Evolutionary conservation across 352 stramenopile genomes (phyloP).

Genomic region (Phytophthora hibernalis): DNA sequence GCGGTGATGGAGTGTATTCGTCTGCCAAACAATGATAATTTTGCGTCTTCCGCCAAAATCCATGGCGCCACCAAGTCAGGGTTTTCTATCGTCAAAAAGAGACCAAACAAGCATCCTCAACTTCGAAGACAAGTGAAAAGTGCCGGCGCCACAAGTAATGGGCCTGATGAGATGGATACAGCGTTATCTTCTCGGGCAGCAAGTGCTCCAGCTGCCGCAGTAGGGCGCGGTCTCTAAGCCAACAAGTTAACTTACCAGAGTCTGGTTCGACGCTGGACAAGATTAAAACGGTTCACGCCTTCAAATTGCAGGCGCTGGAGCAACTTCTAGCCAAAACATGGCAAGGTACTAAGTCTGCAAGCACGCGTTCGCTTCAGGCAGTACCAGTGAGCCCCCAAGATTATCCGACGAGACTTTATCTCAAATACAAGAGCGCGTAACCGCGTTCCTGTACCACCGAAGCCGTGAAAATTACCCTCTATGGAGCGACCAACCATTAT

Average conservation of each 20-base stretch:
- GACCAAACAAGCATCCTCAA: background rate
- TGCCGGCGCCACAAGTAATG: constrained; percentile 12
- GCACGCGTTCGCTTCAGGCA: constrained; percentile 16
- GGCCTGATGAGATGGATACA: background rate
- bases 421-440: constrained; percentile 65
- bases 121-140: constrained; percentile 21
- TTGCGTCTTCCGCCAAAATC: background rate
- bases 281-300: constrained; percentile 52
- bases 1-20: constrained; percentile 48
- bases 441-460: constrained; percentile 58
- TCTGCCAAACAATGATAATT: constrained; percentile 1
- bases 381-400: constrained; percentile 3
- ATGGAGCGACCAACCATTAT: constrained; percentile 58
- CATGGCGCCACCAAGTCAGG: background rate
- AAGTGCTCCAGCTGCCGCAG: constrained; percentile 16
- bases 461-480: constrained; percentile 67
- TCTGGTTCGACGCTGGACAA: constrained; percentile 19
- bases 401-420: constrained; percentile 42
- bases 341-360: constrained; percentile 24
- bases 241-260: constrained; percentile 29
- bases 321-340: constrained; percentile 41
- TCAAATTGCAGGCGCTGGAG: constrained; percentile 70
- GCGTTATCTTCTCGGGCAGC: constrained; percentile 11
- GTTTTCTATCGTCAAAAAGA: constrained; percentile 14
- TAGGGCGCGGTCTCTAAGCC: constrained; percentile 5